Conservation (phyloP, 306 rosid species). For the Gynostemma pentaphyllum region DNA sequence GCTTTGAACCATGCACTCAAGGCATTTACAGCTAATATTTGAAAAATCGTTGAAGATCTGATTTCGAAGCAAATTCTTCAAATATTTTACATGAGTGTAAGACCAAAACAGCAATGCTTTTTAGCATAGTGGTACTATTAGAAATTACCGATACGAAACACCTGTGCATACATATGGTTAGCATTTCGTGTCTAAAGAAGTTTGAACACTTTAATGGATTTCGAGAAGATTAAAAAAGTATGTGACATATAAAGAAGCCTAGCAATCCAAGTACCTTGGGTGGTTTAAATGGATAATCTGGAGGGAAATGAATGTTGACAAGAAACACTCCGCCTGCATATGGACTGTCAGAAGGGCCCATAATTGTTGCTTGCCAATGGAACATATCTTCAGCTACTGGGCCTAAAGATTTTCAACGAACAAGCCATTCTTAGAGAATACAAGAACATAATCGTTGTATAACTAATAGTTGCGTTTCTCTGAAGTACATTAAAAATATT, state of each 20-base stretch:
- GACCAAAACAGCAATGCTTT: background rate
- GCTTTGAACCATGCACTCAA: background rate
- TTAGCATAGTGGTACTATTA: background rate
- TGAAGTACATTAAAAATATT: background rate
- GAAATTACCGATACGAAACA: background rate
- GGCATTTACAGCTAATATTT: background rate
- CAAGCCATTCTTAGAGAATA: background rate
- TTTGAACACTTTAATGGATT: too few relatives aligned
- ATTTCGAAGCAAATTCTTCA: background rate
- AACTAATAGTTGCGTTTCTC: background rate
- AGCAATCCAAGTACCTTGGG: conserved; percentile 3
- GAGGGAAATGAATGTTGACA: conserved; percentile 52
- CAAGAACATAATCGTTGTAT: background rate
- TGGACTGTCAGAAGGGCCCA: conserved; percentile 76
- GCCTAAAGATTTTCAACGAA: conserved; percentile 22
- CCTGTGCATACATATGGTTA: background rate
- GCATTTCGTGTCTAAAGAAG: background rate
- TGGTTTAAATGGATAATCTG: conserved; percentile 13
- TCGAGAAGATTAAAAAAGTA: too few relatives aligned
- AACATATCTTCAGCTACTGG: conserved; percentile 25
- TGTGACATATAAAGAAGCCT: background rate
- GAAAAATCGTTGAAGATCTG: background rate
- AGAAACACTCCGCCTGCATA: conserved; percentile 57
- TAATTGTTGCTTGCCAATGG: conserved; percentile 23
- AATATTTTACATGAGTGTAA: background rate